Percentiles rank a stretch among this genome's conserved stretches.
These are phyloP conservation scores for Friedmanniomyces simplex DNA, from an alignment of 495 filamentous ascomycete species.

Conservation along the genomic window DNA sequence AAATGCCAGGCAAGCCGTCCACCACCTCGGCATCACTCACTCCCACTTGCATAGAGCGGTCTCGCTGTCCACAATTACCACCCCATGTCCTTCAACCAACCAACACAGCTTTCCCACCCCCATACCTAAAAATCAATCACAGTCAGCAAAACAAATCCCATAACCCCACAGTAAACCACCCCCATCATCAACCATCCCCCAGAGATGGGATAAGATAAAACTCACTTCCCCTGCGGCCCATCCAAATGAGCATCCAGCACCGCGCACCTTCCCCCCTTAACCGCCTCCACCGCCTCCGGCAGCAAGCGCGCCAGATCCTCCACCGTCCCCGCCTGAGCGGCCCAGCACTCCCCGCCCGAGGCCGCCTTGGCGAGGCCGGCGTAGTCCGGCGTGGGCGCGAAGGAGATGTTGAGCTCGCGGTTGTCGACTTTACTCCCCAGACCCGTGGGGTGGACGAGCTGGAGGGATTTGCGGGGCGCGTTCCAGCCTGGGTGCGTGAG, in stretches of 20 bases:
- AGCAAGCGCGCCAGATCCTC: constrained; percentile 28
- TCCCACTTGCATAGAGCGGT: too few relatives aligned
- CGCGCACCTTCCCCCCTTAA: constrained; percentile 28
- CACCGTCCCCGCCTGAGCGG: constrained; percentile 25
- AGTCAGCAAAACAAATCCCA: too few relatives aligned
- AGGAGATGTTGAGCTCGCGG: constrained; percentile 81
- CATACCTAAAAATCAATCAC: not conserved
- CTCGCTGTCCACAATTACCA: not conserved
- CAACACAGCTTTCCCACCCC: not conserved
- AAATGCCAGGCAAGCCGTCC: too few relatives aligned
- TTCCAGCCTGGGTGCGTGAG: constrained; percentile 43
- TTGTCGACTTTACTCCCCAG: constrained; percentile 59
- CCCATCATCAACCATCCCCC: too few relatives aligned
- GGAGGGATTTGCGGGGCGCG: constrained; percentile 28
- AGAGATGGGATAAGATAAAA: too few relatives aligned
- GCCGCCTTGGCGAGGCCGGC: constrained; percentile 86
- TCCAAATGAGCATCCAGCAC: constrained; percentile 35
- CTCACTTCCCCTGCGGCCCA: constrained; percentile 33
- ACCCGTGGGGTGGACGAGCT: constrained; percentile 33
- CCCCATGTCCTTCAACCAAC: not conserved
- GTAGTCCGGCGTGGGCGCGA: constrained; percentile 79
- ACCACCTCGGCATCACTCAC: too few relatives aligned
- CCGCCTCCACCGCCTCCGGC: constrained; percentile 29
- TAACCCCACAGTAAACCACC: too few relatives aligned
- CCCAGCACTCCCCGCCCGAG: constrained; percentile 50